These are phyloP conservation scores for Reticulascus tulasneorum DNA, from an alignment of 2,329 filamentous ascomycete genomes.

Conservation along the genomic window DNA sequence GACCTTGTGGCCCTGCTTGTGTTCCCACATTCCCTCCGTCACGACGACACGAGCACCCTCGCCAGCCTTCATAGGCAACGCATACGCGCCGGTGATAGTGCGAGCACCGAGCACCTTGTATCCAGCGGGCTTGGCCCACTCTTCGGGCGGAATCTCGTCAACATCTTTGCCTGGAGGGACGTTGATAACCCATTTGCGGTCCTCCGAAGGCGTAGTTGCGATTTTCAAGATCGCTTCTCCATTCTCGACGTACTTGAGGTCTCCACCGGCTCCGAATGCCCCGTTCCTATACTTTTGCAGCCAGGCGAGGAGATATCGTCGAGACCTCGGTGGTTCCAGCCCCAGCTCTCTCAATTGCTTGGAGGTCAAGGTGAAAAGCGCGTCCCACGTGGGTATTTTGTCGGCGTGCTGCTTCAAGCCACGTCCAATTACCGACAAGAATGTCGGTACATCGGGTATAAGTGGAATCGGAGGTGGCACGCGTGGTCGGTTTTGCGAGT, in stretches of 20 bases:
- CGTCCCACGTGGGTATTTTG: slow-evolving; percentile 89
- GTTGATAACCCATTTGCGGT: slow-evolving; percentile 51
- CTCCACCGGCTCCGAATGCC: slow-evolving; percentile 75
- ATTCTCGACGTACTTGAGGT: slow-evolving; percentile 66
- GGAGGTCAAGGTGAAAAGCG: slow-evolving; percentile 78
- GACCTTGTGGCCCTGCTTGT: slow-evolving; percentile 81
- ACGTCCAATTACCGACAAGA: slow-evolving; percentile 88
- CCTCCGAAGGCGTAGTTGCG: slow-evolving; percentile 34
- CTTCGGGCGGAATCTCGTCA: slow-evolving; percentile 21
- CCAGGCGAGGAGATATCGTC: slow-evolving; percentile 84
- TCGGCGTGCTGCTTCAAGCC: slow-evolving; percentile 74
- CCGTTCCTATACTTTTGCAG: slow-evolving; percentile 78
- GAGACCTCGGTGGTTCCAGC: slow-evolving; percentile 76
- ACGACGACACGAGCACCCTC: slow-evolving; percentile 63
- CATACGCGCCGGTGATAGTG: slow-evolving; percentile 71
- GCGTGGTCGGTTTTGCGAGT: slow-evolving; percentile 31
- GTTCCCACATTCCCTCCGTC: slow-evolving; percentile 90
- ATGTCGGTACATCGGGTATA: slow-evolving; percentile 78
- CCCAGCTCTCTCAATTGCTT: slow-evolving; percentile 77
- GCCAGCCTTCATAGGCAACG: slow-evolving; percentile 63
- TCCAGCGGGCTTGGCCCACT: slow-evolving; percentile 35
- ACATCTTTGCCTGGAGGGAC: slow-evolving; percentile 42
- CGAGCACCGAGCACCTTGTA: slow-evolving; percentile 66
- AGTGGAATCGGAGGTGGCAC: slow-evolving; percentile 75
- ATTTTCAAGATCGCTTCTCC: slow-evolving; percentile 50